Evolutionary conservation across 192 early-diverging fungal species (phyloP).

Genomic region (Podochytrium sp.): DNA sequence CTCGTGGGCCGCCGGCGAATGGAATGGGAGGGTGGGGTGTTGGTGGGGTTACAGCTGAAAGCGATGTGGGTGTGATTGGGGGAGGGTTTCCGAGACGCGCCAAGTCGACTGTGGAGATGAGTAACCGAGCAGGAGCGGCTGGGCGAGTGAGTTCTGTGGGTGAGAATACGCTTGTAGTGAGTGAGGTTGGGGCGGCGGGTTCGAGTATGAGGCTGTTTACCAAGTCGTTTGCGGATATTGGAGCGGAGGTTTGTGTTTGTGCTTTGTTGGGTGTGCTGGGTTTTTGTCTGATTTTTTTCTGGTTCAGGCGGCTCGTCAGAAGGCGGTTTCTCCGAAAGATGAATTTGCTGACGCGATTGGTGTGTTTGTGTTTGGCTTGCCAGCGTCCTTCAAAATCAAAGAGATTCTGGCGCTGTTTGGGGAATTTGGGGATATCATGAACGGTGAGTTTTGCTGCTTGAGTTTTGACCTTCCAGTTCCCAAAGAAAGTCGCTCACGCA

Average conservation of each 20-base stretch:
- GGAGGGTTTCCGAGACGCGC: not conserved
- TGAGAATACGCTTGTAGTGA: too few species aligned
- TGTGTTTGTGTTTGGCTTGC: constrained; percentile 47
- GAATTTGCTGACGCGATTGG: constrained; percentile 31
- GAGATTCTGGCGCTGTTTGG: constrained; percentile 49
- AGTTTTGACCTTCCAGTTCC: not conserved
- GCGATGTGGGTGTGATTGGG: not conserved
- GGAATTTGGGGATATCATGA: constrained; percentile 48
- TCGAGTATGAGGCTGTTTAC: not conserved
- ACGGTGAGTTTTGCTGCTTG: constrained; percentile 31
- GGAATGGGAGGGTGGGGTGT: not conserved
- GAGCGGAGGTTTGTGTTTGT: constrained; percentile 2
- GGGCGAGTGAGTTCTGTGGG: not conserved
- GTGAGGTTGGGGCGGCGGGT: not conserved
- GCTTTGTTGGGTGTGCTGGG: not conserved
- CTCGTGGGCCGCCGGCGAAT: not conserved
- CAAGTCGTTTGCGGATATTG: constrained; percentile 25
- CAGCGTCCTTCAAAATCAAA: constrained; percentile 42
- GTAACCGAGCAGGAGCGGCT: not conserved
- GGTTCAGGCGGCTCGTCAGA: not conserved
- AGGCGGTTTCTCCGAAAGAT: not conserved
- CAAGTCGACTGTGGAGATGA: not conserved
- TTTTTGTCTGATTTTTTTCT: too few species aligned
- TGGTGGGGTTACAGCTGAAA: not conserved
- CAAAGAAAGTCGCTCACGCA: too few species aligned